Evolutionary conservation across 352 stramenopile species (phyloP).

Genomic region (Plasmopara muralis): DNA sequence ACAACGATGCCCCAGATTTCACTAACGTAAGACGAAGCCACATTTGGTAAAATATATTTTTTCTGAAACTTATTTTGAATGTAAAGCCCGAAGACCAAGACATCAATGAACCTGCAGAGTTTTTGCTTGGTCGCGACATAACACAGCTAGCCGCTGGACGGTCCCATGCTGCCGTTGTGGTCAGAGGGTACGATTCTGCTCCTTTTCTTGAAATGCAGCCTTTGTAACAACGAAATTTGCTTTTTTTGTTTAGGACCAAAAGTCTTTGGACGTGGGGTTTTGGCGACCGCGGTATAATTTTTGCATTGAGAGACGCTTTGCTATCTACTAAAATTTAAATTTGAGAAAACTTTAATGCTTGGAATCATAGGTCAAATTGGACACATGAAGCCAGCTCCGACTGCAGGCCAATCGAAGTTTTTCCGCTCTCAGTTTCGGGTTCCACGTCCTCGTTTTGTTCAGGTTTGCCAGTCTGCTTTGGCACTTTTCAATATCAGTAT

Average conservation of each 20-base stretch:
- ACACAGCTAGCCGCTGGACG: conserved; percentile 48
- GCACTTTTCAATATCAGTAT: neutral
- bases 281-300: conserved; percentile 39
- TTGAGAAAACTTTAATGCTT: neutral
- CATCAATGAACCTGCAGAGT: conserved; percentile 65
- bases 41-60: neutral
- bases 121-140: conserved; percentile 69
- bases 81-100: conserved; percentile 37
- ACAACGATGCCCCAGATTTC: conserved; percentile 52
- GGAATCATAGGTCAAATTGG: conserved; percentile 46
- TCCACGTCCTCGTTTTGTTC: conserved; percentile 53
- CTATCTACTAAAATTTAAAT: neutral
- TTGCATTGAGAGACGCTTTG: neutral
- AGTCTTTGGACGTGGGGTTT: conserved; percentile 74
- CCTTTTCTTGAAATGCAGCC: neutral
- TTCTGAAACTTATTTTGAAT: neutral
- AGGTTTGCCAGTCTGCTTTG: conserved; percentile 26
- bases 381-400: conserved; percentile 44
- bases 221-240: conserved; percentile 1
- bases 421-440: conserved; percentile 75
- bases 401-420: conserved; percentile 62
- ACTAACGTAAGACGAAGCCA: conserved; percentile 39
- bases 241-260: conserved; percentile 34
- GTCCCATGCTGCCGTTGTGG: conserved; percentile 47
- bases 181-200: conserved; percentile 33